Base-by-base conservation (phyloP, 2,329 filamentous ascomycete species). In the Clarireedia hainanense region DNA sequence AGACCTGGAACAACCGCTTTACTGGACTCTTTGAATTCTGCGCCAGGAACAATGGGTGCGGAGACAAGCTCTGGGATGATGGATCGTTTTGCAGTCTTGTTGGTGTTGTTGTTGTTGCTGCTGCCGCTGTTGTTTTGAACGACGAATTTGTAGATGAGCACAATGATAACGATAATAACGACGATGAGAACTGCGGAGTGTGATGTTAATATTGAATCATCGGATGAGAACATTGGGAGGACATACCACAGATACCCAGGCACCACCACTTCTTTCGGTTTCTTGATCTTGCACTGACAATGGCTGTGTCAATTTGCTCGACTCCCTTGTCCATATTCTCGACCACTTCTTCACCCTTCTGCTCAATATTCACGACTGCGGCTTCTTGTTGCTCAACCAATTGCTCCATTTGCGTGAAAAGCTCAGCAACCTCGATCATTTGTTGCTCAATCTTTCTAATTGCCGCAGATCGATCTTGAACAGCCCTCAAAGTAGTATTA, bases 201-300 rank as follows among this genome's bases (percentile, higher is more conserved):
- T 60, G 52, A 30, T 49, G 36, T 60, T 57, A 63, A 59, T 45
- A 47, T 36, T 54, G 23, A 2, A 26, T 27, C 20, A 49, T 48
- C 42, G 51, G 30, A 40, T 20, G 48, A 17, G 47, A 23, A 57
- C 47, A 47, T 39, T 34, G 27, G 10, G 37, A 52, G 46, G 20
- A 61, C 61, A 54, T 63, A 81, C 80, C 73, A 69, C 79, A 76
- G 74, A 96, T 89, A 66, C 86, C 84, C 64, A 96, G 74, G 77
- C 91, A 96, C 70, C 88, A 91, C 91, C 91, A 96, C 87, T 96
- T 96, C 90, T 66, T 67, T 56, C 84, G 89, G 64, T 89, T 81
- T 64, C 83, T 81, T 43, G 66, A 64, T 70, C 86, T 80, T 7
- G 92, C 92, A 64, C 89, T 95, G 59, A 80, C 78, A 60, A 96